Conservation (phyloP, 495 filamentous ascomycete species). For the Podospora sp. region DNA sequence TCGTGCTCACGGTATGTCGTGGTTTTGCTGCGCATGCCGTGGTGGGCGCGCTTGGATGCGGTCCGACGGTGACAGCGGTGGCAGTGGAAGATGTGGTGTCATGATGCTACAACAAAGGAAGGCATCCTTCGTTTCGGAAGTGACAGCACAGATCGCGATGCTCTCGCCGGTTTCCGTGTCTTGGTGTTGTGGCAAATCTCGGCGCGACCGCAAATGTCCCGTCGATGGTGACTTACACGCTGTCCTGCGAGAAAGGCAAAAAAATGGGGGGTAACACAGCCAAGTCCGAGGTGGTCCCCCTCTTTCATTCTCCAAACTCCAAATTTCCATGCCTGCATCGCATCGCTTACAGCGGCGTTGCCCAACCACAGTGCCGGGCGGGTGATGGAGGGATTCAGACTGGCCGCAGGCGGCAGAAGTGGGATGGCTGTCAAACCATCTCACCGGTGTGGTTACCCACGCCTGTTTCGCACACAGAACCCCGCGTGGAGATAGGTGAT, state of each 20-base stretch:
- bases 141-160: background rate
- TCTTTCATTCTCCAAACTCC: no score
- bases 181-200: constrained; percentile 7
- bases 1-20: background rate
- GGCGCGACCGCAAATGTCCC: background rate
- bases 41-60: background rate
- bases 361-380: background rate
- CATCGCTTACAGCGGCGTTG: background rate
- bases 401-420: constrained; percentile 9
- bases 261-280: background rate
- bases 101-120: background rate
- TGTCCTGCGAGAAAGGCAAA: background rate
- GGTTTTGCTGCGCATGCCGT: background rate
- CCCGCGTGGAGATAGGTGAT: background rate
- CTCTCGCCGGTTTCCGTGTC: background rate
- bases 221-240: background rate
- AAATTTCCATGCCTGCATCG: background rate
- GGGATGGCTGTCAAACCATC: constrained; percentile 11
- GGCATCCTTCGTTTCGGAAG: background rate
- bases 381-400: background rate
- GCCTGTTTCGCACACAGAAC: background rate
- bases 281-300: background rate
- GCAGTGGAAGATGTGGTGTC: background rate
- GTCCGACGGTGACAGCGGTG: background rate
- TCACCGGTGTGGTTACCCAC: constrained; percentile 18